phyloP scores from a whole-genome alignment of 345 rosid genomes.

The Eucalyptus curtisii region DNA sequence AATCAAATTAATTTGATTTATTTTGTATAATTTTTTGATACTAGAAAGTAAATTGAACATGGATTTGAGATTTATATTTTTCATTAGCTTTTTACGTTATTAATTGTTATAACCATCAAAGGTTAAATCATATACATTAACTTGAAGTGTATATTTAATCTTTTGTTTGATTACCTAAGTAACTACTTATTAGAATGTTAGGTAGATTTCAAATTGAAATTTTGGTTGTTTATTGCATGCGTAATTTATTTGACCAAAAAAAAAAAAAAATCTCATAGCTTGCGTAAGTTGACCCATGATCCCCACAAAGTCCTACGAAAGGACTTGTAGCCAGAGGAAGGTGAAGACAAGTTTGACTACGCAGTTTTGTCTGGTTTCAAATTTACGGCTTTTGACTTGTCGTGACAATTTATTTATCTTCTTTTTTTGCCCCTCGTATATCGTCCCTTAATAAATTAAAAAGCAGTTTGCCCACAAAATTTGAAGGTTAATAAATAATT shows the following conservation, averaged over 20 bases:
- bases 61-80: neutral
- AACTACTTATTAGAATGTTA: neutral
- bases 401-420: neutral
- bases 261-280: neutral
- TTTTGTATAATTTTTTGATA: neutral
- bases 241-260: neutral
- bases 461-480: neutral
- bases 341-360: neutral
- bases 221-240: neutral
- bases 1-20: neutral
- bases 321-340: neutral
- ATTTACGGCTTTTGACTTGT: neutral
- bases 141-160: neutral
- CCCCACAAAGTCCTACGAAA: neutral
- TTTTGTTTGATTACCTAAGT: neutral
- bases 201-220: neutral
- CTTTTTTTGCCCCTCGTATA: neutral
- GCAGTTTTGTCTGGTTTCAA: neutral
- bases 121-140: neutral
- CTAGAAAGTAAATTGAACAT: neutral
- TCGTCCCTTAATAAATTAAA: neutral
- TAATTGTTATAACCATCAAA: neutral
- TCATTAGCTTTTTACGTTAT: neutral
- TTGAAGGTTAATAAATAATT: neutral
- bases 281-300: neutral